A percentile compares a stretch with the other conserved stretches of the same genome.
These are phyloP conservation scores for Mycena pura DNA, from an alignment of 768 basidiomycete species.

Conservation along the genomic window DNA sequence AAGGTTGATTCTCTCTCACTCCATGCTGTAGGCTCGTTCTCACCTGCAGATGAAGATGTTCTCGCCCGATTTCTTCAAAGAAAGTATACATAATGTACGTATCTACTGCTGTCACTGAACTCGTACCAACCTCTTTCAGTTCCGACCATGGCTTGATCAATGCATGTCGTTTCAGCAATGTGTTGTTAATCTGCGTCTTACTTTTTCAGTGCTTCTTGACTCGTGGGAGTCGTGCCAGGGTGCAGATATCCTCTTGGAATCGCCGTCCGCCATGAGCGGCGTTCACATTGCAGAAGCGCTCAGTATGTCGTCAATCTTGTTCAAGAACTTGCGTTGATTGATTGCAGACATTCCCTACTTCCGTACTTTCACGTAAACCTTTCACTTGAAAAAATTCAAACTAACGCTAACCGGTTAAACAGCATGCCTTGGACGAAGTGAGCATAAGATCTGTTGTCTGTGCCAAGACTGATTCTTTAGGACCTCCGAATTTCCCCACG, in stretches of 20 bases:
- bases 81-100: slow-evolving; percentile 59
- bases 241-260: slow-evolving; percentile 71
- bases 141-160: slow-evolving; percentile 71
- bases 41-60: too few species aligned
- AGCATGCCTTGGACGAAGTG: slow-evolving; percentile 22
- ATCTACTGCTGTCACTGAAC: neutral
- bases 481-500: slow-evolving; percentile 68
- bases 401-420: slow-evolving; percentile 49
- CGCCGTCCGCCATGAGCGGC: slow-evolving; percentile 73
- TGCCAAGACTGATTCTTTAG: slow-evolving; percentile 61
- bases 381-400: slow-evolving; percentile 45
- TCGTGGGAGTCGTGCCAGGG: slow-evolving; percentile 69
- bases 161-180: slow-evolving; percentile 42
- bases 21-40: neutral
- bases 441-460: neutral
- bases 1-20: slow-evolving; percentile 40
- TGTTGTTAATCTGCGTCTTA: neutral
- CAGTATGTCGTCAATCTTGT: slow-evolving; percentile 40
- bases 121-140: slow-evolving; percentile 39
- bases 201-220: slow-evolving; percentile 58
- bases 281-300: slow-evolving; percentile 76
- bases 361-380: slow-evolving; percentile 62
- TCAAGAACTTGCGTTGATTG: neutral
- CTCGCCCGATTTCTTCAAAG: slow-evolving; percentile 74
- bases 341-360: slow-evolving; percentile 69